A percentile compares a stretch with the other conserved stretches of the same genome.
phyloP scores from a whole-genome alignment of 1,139 yeast genomes.

The Kluyveromyces sp. region DNA sequence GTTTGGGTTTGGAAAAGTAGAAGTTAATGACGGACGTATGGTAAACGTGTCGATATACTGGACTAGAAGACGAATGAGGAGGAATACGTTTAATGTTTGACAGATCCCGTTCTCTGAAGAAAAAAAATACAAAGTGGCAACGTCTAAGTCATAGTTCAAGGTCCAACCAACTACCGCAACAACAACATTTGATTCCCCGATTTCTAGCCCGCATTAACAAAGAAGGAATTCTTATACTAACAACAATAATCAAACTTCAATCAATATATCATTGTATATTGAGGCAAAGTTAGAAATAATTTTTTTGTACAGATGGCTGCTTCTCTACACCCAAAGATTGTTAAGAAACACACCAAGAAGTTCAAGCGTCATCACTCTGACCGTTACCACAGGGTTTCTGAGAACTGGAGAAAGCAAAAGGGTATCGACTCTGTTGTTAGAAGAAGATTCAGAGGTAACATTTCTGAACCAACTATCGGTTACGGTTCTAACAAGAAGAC shows the following conservation, averaged over 20 bases:
- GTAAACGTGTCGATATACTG: no score
- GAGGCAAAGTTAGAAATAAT: neutral
- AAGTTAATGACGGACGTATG: no score
- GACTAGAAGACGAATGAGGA: no score
- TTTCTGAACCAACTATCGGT: conserved; percentile 99
- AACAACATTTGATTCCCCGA: no score
- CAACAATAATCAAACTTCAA: neutral
- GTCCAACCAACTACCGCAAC: no score
- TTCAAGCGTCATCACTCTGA: conserved; percentile 99
- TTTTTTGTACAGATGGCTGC: conserved; percentile 63
- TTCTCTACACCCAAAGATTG: conserved; percentile 98
- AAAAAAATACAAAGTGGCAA: no score
- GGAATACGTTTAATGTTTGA: no score
- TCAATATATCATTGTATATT: neutral
- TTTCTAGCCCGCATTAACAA: no score
- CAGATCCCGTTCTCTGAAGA: no score
- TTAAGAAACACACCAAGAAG: conserved; percentile 98
- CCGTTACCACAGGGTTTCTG: conserved; percentile 97
- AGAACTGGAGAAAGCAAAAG: conserved; percentile 99
- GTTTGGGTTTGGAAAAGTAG: no score
- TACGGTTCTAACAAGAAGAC: conserved; percentile 99
- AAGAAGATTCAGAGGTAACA: conserved; percentile 99
- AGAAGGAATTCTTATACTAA: neutral
- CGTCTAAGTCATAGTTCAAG: no score
- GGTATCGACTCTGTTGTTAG: conserved; percentile 99